Evolutionary conservation across 2,329 filamentous ascomycete species (phyloP).

Genomic region (Neofusicoccum sp.): DNA sequence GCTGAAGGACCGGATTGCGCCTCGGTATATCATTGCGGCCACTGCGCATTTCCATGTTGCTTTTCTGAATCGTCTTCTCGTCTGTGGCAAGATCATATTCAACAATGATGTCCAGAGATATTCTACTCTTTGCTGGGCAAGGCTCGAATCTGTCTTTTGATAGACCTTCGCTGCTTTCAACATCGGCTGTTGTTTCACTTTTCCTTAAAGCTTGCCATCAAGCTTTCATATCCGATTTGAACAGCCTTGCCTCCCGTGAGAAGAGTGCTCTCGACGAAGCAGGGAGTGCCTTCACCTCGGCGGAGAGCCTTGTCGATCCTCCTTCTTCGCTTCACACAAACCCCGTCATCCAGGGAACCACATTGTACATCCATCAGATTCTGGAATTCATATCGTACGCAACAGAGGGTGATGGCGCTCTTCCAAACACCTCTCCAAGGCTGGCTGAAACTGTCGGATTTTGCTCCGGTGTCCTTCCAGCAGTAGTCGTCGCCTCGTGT

Average conservation of each 20-base stretch:
- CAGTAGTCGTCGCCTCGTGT: constrained; percentile 3
- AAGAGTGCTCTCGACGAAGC: not conserved
- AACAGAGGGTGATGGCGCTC: not conserved
- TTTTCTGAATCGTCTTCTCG: too few species aligned
- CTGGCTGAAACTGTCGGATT: not conserved
- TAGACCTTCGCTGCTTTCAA: not conserved
- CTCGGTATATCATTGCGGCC: too few species aligned
- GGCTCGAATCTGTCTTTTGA: not conserved
- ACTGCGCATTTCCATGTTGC: too few species aligned
- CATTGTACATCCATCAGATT: not conserved
- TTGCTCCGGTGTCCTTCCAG: constrained; percentile 21
- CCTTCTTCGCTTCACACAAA: not conserved
- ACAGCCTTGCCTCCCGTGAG: not conserved
- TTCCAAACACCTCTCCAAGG: not conserved
- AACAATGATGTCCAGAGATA: not conserved
- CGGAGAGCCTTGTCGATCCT: not conserved
- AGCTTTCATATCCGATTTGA: not conserved
- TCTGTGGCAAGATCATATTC: not conserved
- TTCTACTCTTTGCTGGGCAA: constrained; percentile 7
- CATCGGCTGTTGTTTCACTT: not conserved
- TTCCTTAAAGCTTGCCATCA: not conserved
- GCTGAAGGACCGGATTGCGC: too few species aligned
- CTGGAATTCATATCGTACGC: not conserved
- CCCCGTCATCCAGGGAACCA: not conserved
- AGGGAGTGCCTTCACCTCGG: not conserved